Base-by-base conservation (phyloP, 495 filamentous ascomycete species). In the Neurospora sublineolata region DNA sequence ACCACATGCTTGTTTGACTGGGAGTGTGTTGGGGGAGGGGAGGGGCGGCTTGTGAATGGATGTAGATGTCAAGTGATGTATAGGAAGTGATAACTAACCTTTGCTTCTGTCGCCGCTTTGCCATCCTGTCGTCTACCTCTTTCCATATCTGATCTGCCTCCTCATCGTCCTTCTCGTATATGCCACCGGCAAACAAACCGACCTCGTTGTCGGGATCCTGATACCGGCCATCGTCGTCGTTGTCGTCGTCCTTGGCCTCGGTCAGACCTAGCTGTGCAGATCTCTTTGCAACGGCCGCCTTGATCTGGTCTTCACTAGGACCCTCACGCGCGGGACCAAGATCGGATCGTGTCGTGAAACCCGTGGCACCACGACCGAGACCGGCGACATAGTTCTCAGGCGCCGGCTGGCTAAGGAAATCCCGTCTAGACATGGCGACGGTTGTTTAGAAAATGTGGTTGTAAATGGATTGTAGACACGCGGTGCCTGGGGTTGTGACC, bases 321-420 rank as follows among this genome's bases (percentile, higher is more conserved):
- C 95, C 95, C 86, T 98, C 95, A 73, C 95, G 89, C 69, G 96
- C 96, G 42, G 96, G 96, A 58, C 95, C 95, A 39, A 99, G 85
- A 87, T 99, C 95, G 58, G 94, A 97, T 39, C 96, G 90, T 14
- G 95, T 99, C 6, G 95, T 98, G 82, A 99, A 99, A 39, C 96
- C 95, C 0, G 96, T 99, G 5, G 95, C 95, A 80, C 95, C 95
- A 86, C 95, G 92, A 82, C 95, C 95, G 72, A 99, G 88, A 86
- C 95, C 95, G 58, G 95, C 95, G 52, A 99, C 96, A 76, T 99
- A 99, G 82, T 98, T 99, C 77, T 97, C 95, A 33, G 95, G 95
- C 71, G 95, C 95, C 38, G 89, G 89, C 81, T 97, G 93, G 80
- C 87, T 91, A 40, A 99, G 84, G 76, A 98, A 99, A 81, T 97